Base-by-base conservation (phyloP, 495 filamentous ascomycete species). In the Penicillium ochrochloron region DNA sequence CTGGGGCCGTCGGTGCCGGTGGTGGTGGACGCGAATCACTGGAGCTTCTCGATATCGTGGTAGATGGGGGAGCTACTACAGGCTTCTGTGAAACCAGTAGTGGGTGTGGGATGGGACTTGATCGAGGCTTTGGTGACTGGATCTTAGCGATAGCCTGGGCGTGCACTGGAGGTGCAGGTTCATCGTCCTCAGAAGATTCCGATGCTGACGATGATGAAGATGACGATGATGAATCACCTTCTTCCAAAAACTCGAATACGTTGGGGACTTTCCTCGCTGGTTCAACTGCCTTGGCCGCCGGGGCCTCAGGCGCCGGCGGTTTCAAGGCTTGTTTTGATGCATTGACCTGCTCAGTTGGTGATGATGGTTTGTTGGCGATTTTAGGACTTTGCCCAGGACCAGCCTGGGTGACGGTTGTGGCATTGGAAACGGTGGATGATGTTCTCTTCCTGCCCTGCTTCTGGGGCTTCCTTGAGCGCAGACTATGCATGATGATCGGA, bases 181-280 rank as follows among this genome's bases (percentile, higher is more conserved):
- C 53, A n/a, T 64, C 64, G 23, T 60, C 57, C 2, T 58, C 58
- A 12, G 64, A 62, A 15, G 66, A 64, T 27, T 73, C 62, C 17
- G 67, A 68, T 12, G 59, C 66, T 12, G 70, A 70, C 21, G 67
- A 70, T 12, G 67, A 65, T 19, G 71, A 65, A 2, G 70, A 66
- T 5, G 48, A 31, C 5, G 23, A 54, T 10, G 51, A 19, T 3
- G 12, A 19, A 27, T 71, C 70, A 35, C 71, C 67, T 17, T 71
- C 57, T 10, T 81, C 75, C 0, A 82, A 71, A 33, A 75, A 82
- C 51, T 82, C 73, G 64, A 82, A 82, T 10, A 82, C 80, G 64
- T 80, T 75, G 6, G 76, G 76, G 17, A 66, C 59, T 25, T 69
- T 73, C 25, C 68, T 70, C 15, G 69, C 56, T 6, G 71, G 50